Evolutionary conservation across 2,329 filamentous ascomycete genomes (phyloP), one percentile per base, ranked within the genome.

Genomic region (Aspergillus persii): DNA sequence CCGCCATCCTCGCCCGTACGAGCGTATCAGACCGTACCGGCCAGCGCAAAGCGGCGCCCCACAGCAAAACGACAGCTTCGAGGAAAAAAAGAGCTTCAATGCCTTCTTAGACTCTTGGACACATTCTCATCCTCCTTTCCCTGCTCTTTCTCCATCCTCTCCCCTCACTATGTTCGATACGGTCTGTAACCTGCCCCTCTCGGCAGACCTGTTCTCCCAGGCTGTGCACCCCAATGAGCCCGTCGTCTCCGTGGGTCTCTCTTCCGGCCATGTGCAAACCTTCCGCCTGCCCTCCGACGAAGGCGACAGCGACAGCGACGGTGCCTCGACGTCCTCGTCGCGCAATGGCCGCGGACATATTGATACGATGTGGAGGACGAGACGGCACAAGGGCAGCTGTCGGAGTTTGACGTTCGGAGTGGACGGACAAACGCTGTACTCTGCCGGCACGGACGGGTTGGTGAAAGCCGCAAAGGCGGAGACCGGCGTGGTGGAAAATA

Each of bases 351-450:
- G 84, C 63, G 89, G 88, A 48, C 86, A 88, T 57, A 90, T 98
- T 63, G 90, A 93, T 66, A 91, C 89, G 0, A 80, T 88, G 60
- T 99, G 95, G 95, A 85, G 86, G 68, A 98, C 95, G 4, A 84
- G 88, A 66, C 84, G 95, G 61, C 95, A 99, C 79, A 96, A 96
- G 80, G 94, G 92, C 11, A 97, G 92, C 81, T 98, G 94, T 73
- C 85, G 95, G 55, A 88, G 86, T 61, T 79, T 98, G 57, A 86
- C 84, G 4, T 98, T 93, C 77, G 89, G 87, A 64, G 76, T 86
- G 58, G 93, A 97, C 73, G 95, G 94, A 15, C 80, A 85, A 64
- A 82, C 88, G 81, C 76, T 83, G 78, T 87, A 81, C 66, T 83
- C 80, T 23, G 80, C 84, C 3, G 86, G 86, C 47, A 86, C 84